Conservation (phyloP, 441 rosid genomes). For the Mallotus repandus region DNA sequence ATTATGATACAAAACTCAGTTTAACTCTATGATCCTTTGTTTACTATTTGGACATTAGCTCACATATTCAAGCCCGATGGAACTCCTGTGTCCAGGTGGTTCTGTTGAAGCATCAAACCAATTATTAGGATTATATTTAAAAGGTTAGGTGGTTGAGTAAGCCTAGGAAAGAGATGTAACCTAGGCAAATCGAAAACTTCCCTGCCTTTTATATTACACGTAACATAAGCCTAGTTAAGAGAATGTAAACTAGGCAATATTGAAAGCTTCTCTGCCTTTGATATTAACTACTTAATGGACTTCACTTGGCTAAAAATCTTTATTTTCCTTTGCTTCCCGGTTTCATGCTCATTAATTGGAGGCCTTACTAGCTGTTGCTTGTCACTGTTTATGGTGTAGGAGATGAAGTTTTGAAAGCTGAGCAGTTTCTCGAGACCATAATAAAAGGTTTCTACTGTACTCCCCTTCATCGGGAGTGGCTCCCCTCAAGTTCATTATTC, state of each 20-base stretch:
- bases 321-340: constrained; percentile 1
- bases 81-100: not conserved
- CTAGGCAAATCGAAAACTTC: no score
- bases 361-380: constrained; percentile 9
- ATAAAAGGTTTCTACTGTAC: constrained; percentile 57
- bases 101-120: not conserved
- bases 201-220: no score
- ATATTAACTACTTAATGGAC: not conserved
- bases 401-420: constrained; percentile 68
- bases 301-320: not conserved
- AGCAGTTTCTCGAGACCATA: constrained; percentile 68
- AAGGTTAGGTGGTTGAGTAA: no score
- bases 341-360: constrained; percentile 15
- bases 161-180: no score
- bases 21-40: no score
- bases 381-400: constrained; percentile 45
- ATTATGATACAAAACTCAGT: not conserved
- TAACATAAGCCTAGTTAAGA: no score
- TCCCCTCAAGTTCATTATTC: no score
- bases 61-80: not conserved
- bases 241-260: no score
- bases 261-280: constrained; percentile 1
- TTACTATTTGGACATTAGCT: no score
- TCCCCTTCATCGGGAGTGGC: no score
- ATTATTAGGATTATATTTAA: no score